Evolutionary conservation across 495 filamentous ascomycete genomes (phyloP).

Genomic region (Lichenothelia convexa): DNA sequence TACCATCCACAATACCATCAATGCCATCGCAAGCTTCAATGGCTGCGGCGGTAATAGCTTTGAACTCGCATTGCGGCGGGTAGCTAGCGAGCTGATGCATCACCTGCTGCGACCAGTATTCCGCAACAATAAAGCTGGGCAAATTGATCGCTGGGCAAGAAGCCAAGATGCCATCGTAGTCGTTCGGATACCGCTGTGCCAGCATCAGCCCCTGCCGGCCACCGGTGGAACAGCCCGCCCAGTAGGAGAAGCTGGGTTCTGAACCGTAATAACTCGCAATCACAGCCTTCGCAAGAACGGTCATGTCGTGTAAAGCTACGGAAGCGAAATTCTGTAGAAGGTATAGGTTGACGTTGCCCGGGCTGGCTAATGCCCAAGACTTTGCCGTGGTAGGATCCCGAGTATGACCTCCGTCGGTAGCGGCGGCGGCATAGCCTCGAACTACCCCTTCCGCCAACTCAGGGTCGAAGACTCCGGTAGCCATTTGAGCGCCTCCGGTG

Average conservation of each 20-base stretch:
- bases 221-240: conserved; percentile 15
- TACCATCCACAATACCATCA: conserved; percentile 24
- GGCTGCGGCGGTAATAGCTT: conserved; percentile 13
- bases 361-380: conserved; percentile 13
- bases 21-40: conserved; percentile 22
- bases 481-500: conserved; percentile 8
- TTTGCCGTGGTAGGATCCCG: neutral
- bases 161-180: conserved; percentile 16
- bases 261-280: conserved; percentile 10
- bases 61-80: conserved; percentile 11
- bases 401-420: conserved; percentile 11
- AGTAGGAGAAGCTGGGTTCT: conserved; percentile 12
- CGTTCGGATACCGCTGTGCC: conserved; percentile 13
- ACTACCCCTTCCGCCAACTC: conserved; percentile 4
- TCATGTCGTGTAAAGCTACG: conserved; percentile 7
- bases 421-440: conserved; percentile 6
- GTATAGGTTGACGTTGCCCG: conserved; percentile 15
- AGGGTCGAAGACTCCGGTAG: conserved; percentile 1
- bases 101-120: conserved; percentile 16
- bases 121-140: conserved; percentile 10
- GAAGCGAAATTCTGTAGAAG: conserved; percentile 16
- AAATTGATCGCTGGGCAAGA: conserved; percentile 18
- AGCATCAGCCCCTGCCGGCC: conserved; percentile 13
- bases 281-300: conserved; percentile 12
- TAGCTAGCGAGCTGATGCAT: conserved; percentile 10